These are phyloP conservation scores for Nematocida sp. DNA, from an alignment of 371 early-diverging fungal genomes.

Conservation along the genomic window DNA sequence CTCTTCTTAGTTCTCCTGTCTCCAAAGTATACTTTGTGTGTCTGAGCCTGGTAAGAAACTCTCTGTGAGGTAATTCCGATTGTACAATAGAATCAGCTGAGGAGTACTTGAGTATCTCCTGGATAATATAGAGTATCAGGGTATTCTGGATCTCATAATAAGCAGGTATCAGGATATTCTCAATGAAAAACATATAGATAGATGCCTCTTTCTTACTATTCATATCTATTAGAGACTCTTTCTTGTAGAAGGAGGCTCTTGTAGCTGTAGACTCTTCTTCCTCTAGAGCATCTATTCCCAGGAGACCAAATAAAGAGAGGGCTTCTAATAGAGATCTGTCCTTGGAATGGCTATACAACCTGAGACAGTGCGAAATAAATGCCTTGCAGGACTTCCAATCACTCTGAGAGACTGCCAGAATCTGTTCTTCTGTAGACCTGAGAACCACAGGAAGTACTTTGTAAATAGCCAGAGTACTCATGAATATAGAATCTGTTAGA, in stretches of 20 bases:
- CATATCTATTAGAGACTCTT: constrained; percentile 1
- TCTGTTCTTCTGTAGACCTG: not conserved
- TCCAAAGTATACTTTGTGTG: constrained; percentile 32
- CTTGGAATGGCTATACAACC: constrained; percentile 23
- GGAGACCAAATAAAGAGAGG: constrained; percentile 20
- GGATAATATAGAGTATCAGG: constrained; percentile 42
- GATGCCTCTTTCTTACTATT: not conserved
- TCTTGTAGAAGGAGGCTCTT: not conserved
- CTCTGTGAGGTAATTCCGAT: not conserved
- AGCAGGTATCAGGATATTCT: constrained; percentile 9
- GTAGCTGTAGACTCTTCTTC: not conserved
- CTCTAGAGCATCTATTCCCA: constrained; percentile 24
- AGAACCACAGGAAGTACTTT: constrained; percentile 23
- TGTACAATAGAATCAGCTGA: not conserved
- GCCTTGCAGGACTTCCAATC: constrained; percentile 15
- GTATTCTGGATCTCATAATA: constrained; percentile 42
- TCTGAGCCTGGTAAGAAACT: constrained; percentile 1
- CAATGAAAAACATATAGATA: constrained; percentile 14
- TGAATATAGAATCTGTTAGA: not conserved
- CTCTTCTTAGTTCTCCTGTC: not conserved
- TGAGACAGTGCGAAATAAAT: not conserved
- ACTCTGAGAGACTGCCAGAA: not conserved
- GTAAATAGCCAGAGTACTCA: constrained; percentile 1
- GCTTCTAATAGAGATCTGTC: not conserved
- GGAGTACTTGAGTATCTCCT: constrained; percentile 34